Base-by-base conservation (phyloP, 1,139 yeast genomes). In the Kodamaea fungicola region DNA sequence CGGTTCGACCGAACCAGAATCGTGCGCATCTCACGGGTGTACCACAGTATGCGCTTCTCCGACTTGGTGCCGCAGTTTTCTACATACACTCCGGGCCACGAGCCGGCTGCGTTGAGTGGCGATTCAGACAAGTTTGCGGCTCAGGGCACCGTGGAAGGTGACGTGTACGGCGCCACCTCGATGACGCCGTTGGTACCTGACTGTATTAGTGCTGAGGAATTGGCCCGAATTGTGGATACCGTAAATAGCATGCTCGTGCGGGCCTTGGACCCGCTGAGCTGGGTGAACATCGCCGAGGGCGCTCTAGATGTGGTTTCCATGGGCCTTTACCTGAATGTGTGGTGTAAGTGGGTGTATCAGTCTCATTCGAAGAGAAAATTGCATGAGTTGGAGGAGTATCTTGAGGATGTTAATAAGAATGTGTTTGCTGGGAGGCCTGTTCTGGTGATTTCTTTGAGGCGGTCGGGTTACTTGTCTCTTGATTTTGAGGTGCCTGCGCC, bases 381-480 rank as follows among this genome's bases (percentile, higher is more conserved):
- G 12, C 46, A 49, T 2, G 55, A 59, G 16, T 54, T 83, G 33
- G 87, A 81, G 37, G 41, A 43, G 1, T 78, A 70, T 48, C 10
- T 23, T 8, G 51, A 52, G 2, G 30, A 30, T 6, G 31, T 28
- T 8, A 23, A 23, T 1, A 83, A 83, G 46, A 41, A 44, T 2
- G 44, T 53, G 3, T 45, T 58, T 6, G 42, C 46, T 23, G 42
- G 46, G 1, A 46, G 55, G 21, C 57, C 62, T 1, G 51, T 83
- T 2, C 47, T 49, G 34, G 45, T 85, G 9, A 68, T 83, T 0
- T 67, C 79, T 2, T 86, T 86, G 1, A 51, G 75, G 31, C 49
- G 66, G 33, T 69, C 79, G 9, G 94, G 82, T 0, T 83, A 72
- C 53, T 57, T 83, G n/a, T 80, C 88, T 61, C 56, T 75, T 42